phyloP scores from a whole-genome alignment of 23 red algal species.

The Gracilaria vermiculophylla region DNA sequence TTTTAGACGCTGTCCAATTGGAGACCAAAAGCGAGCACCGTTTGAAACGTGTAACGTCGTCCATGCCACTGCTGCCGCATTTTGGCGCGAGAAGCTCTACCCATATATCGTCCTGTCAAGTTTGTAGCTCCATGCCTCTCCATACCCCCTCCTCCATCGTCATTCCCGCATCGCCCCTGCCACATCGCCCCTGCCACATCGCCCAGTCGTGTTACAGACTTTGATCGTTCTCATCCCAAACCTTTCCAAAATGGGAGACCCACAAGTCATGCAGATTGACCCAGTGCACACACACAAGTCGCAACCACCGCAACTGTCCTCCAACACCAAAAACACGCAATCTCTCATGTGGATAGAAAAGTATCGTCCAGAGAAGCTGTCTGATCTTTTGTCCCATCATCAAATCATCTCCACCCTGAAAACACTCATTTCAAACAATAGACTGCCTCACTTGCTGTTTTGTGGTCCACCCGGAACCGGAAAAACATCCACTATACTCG shows the following conservation, averaged over 20 bases:
- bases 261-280: constrained; percentile 63
- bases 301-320: background rate
- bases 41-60: too few relatives aligned
- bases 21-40: too few relatives aligned
- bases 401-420: constrained; percentile 85
- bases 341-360: constrained; percentile 97
- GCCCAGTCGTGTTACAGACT: too few relatives aligned
- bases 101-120: too few relatives aligned
- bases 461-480: constrained; percentile 97
- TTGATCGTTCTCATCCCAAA: background rate
- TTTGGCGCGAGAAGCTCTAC: background rate
- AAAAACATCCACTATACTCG: constrained; percentile 94
- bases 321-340: background rate
- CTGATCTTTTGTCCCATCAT: constrained; percentile 89
- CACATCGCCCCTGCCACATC: too few relatives aligned
- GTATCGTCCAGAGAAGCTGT: constrained; percentile 79
- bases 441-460: constrained; percentile 96
- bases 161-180: background rate
- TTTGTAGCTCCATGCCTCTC: too few relatives aligned
- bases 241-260: constrained; percentile 33
- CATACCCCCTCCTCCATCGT: background rate
- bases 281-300: background rate
- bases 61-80: too few relatives aligned
- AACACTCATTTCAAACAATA: constrained; percentile 72
- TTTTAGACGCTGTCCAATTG: background rate